phyloP scores from a whole-genome alignment of 2,329 filamentous ascomycete genomes.

The Pseudocercospora macadamiae region DNA sequence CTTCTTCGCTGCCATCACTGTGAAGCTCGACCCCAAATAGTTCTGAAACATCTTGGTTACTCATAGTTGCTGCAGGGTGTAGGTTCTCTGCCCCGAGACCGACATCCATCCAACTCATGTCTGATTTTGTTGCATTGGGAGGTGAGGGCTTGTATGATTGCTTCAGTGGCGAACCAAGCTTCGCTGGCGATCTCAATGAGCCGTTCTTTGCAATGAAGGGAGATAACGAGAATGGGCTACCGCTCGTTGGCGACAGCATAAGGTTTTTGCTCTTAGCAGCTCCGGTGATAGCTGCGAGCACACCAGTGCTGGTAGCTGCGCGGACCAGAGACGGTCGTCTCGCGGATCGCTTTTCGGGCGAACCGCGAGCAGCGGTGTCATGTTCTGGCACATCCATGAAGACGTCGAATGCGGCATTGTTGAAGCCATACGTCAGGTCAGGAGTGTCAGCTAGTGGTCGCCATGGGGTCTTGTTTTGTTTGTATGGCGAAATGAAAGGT shows the following conservation, averaged over 20 bases:
- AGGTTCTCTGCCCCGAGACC: slow-evolving; percentile 29
- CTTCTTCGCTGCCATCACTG: slow-evolving; percentile 61
- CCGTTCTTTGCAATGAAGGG: slow-evolving; percentile 33
- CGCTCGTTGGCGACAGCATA: slow-evolving; percentile 29
- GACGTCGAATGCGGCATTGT: slow-evolving; percentile 58
- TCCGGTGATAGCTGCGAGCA: slow-evolving; percentile 64
- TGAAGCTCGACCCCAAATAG: slow-evolving; percentile 60
- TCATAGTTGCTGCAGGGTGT: slow-evolving; percentile 19
- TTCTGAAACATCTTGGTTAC: slow-evolving; percentile 53
- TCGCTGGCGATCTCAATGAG: slow-evolving; percentile 31
- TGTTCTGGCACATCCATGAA: slow-evolving; percentile 50
- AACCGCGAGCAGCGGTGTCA: slow-evolving; percentile 58
- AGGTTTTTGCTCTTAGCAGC: slow-evolving; percentile 54
- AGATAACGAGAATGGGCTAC: slow-evolving; percentile 37
- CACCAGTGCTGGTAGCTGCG: slow-evolving; percentile 62
- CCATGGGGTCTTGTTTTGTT: slow-evolving; percentile 40
- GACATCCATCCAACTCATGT: slow-evolving; percentile 36
- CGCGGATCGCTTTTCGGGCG: slow-evolving; percentile 67
- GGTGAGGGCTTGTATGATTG: slow-evolving; percentile 30
- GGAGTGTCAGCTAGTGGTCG: slow-evolving; percentile 32
- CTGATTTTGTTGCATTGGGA: slow-evolving; percentile 10
- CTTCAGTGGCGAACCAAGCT: slow-evolving; percentile 40
- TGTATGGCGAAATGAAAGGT: slow-evolving; percentile 40
- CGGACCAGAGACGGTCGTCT: slow-evolving; percentile 66
- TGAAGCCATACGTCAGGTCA: slow-evolving; percentile 31